Evolutionary conservation across 495 filamentous ascomycete genomes (phyloP), one percentile per base, ranked within the genome.

Genomic region (Wilcoxina mikolae): DNA sequence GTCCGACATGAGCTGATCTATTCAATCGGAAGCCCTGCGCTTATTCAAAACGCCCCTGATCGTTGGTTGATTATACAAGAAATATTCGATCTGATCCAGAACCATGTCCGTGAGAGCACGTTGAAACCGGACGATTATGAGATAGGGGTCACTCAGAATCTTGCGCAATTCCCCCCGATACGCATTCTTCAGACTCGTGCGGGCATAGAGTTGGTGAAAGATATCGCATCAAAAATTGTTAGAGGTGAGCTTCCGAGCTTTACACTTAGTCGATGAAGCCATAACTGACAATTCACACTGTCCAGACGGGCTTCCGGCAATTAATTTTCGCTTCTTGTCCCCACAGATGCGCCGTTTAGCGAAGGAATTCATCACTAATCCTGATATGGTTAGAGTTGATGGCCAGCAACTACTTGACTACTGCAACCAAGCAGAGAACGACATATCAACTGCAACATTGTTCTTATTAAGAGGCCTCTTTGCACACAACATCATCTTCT

Each of bases 1-100:
- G 72, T 74, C 20, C 75, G 73, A 51, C 78, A 77, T 24, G 74
- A 84, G 58, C 59, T 84, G 70, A 75, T 85, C 15, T 89, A 87
- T 57, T 81, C 80, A 0, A 76, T 84, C 57, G 83, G 84, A 4
- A 47, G 53, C 1, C 79, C 82, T 49, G 56, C 61, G 2, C 53
- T 72, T 0, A 68, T 80, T 3, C 80, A 85, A 12, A 64, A 74
- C 17, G 74, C 72, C 52, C 77, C 78, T 0, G 65, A 73, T 12
- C 68, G 83, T 35, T 89, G 83, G 84, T 57, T 54, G 0, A 54
- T 77, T 0, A 73, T 79, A 33, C 80, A 85, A 31, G 47, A 73
- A 5, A 56, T 85, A 0, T 67, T 85, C 1, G 56, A 64, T 3
- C 51, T 78, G 3, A 58, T 82, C 10, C 60, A 39, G 47, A 51